Evolutionary conservation across 495 filamentous ascomycete species (phyloP), one percentile per base, ranked within the genome.

Genomic region (Pseudoneurospora amorphoporcata): DNA sequence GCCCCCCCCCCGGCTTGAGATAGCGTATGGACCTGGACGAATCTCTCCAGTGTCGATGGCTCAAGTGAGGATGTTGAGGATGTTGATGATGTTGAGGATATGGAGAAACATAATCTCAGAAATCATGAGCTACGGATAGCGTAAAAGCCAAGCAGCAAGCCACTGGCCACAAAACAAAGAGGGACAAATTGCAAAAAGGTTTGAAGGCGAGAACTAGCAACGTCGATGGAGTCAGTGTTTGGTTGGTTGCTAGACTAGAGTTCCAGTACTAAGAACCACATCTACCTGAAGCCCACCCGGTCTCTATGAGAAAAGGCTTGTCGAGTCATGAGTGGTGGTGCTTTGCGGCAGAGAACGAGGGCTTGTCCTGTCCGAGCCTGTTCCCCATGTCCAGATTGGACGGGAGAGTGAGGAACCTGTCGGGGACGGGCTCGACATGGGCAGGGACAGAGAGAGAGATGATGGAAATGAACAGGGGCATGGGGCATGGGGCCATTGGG

Each of bases 391-490:
- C 53, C 53, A 61, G 23, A 61, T 61, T 61, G 53, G 53, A 61
- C 23, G 53, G 53, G 53, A 61, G 53, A 32, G 23, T 32, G 53
- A 32, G 53, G 53, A 23, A 61, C 53, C 32, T 12, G 32, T 61
- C 23, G 53, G 53, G 53, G 53, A 61, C 12, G 53, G 53, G 53
- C 14, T 58, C 23, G 47, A 58, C 47, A 58, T 29, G 47, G 53
- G 53, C 23, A 61, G 53, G 32, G 47, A 58, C 47, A 29, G 68
- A 70, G 35, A 58, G 40, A 32, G 65, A 39, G 12, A 71, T 61
- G 72, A 70, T 40, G 72, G 45, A 29, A 23, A 71, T 73, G 72
- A 45, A 40, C 72, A 72, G 39, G 35, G 72, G 32, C 69, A 70
- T 61, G 47, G 47, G 47, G 47, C 23, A 23, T 23, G 23, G 23